Evolutionary conservation across 2,329 filamentous ascomycete species (phyloP).

Genomic region (Albophoma yamanashiensis): DNA sequence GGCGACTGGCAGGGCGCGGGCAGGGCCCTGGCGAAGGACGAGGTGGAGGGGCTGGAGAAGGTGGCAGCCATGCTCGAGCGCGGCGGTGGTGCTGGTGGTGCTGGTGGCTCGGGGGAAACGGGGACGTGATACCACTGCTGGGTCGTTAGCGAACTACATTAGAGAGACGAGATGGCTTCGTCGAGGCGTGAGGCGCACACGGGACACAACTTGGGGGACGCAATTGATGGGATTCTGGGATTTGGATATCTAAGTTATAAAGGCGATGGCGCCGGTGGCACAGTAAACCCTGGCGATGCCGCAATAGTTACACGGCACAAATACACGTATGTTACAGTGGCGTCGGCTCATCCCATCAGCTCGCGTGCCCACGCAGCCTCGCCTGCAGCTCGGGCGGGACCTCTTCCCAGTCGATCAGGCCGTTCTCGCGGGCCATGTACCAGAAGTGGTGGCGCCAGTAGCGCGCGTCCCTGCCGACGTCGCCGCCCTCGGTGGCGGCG

Average conservation of each 20-base stretch:
- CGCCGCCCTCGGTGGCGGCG: slow-evolving; percentile 7
- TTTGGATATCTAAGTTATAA: not conserved
- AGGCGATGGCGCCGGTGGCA: not conserved
- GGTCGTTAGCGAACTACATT: not conserved
- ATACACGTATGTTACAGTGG: not conserved
- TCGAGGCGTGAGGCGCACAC: not conserved
- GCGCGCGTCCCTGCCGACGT: slow-evolving; percentile 12
- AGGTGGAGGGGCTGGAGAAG: slow-evolving; percentile 47
- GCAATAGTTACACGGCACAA: not conserved
- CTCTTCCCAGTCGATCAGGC: slow-evolving; percentile 19
- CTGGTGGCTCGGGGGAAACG: not conserved
- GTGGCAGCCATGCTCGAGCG: slow-evolving; percentile 33
- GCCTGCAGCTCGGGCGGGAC: slow-evolving; percentile 10
- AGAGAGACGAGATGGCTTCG: not conserved
- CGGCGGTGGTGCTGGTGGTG: not conserved
- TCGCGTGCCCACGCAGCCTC: slow-evolving; percentile 3
- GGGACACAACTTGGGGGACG: not conserved
- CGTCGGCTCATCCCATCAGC: not conserved
- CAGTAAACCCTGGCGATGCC: not conserved
- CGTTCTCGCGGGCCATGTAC: slow-evolving; percentile 30
- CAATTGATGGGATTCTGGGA: not conserved
- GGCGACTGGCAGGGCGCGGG: slow-evolving; percentile 53
- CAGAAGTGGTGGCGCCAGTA: slow-evolving; percentile 41
- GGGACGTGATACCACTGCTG: slow-evolving; percentile 4
- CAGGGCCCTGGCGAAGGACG: slow-evolving; percentile 34